phyloP scores from a whole-genome alignment of 768 basidiomycete species.

The Amanita molliuscula region DNA sequence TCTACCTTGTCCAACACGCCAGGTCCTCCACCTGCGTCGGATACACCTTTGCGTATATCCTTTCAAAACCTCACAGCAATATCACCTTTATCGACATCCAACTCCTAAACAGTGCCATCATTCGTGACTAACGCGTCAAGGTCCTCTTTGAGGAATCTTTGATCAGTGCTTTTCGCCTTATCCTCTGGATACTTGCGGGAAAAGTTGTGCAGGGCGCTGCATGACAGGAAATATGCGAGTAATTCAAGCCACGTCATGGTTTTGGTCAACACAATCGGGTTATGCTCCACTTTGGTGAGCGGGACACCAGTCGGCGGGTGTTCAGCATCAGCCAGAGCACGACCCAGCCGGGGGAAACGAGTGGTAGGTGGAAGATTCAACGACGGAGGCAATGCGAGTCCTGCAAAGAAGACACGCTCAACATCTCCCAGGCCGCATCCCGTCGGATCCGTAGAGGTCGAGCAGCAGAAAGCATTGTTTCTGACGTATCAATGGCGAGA shows the following conservation, averaged over 20 bases:
- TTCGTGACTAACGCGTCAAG: neutral
- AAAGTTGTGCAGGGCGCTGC: slow-evolving; percentile 60
- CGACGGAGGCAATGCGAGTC: slow-evolving; percentile 18
- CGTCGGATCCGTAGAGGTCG: slow-evolving; percentile 13
- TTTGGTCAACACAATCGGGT: slow-evolving; percentile 46
- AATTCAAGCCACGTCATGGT: slow-evolving; percentile 54
- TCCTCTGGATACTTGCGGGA: slow-evolving; percentile 56
- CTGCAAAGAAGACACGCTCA: slow-evolving; percentile 50
- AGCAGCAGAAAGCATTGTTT: slow-evolving; percentile 57
- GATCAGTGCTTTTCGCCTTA: slow-evolving; percentile 18
- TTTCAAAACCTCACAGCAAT: slow-evolving; percentile 58
- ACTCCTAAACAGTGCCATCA: slow-evolving; percentile 12
- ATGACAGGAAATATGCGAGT: slow-evolving; percentile 59
- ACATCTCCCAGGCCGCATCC: slow-evolving; percentile 29
- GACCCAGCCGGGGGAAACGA: slow-evolving; percentile 7
- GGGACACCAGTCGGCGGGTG: slow-evolving; percentile 27
- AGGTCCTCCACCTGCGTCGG: slow-evolving; percentile 16
- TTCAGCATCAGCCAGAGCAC: neutral
- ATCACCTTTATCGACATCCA: slow-evolving; percentile 33
- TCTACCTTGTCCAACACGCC: slow-evolving; percentile 28
- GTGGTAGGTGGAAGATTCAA: slow-evolving; percentile 3
- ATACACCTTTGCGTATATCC: slow-evolving; percentile 31
- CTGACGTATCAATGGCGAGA: slow-evolving; percentile 67
- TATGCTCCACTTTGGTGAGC: slow-evolving; percentile 14
- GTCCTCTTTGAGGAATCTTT: slow-evolving; percentile 18